A percentile compares a stretch with the other conserved stretches of the same genome.
Conservation (phyloP, 805 yeast genomes). For the Nakazawaea ernobii region DNA sequence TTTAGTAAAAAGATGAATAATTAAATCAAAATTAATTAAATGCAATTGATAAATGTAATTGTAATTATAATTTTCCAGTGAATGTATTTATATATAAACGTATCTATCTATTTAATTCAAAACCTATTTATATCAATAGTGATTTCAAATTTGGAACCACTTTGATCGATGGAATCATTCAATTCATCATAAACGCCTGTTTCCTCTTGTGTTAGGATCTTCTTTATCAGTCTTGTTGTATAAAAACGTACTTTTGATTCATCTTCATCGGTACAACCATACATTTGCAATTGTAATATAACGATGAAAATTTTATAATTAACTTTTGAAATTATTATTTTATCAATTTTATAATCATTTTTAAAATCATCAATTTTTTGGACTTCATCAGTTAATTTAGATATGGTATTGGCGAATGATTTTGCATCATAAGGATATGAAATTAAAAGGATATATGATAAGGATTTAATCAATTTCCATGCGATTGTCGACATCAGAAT, state of each 20-base stretch:
- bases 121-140: constrained; percentile 37
- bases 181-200: constrained; percentile 18
- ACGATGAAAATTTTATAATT: constrained; percentile 57
- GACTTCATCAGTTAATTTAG: constrained; percentile 24
- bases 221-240: constrained; percentile 34
- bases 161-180: constrained; percentile 21
- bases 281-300: constrained; percentile 49
- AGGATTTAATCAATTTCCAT: constrained; percentile 42
- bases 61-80: too few species aligned
- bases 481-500: constrained; percentile 40
- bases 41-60: too few species aligned
- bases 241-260: constrained; percentile 53
- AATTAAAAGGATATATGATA: constrained; percentile 48
- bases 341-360: constrained; percentile 39
- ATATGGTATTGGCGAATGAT: constrained; percentile 30
- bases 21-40: too few species aligned
- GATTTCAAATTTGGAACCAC: constrained; percentile 31
- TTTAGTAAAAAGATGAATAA: too few species aligned
- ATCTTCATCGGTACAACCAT: constrained; percentile 69
- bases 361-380: constrained; percentile 45
- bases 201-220: constrained; percentile 20
- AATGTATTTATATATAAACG: too few species aligned
- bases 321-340: constrained; percentile 52
- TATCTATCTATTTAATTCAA: too few species aligned
- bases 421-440: constrained; percentile 44